These are phyloP conservation scores for Aspergillus cavernicola DNA, from an alignment of 495 filamentous ascomycete species.

Conservation along the genomic window DNA sequence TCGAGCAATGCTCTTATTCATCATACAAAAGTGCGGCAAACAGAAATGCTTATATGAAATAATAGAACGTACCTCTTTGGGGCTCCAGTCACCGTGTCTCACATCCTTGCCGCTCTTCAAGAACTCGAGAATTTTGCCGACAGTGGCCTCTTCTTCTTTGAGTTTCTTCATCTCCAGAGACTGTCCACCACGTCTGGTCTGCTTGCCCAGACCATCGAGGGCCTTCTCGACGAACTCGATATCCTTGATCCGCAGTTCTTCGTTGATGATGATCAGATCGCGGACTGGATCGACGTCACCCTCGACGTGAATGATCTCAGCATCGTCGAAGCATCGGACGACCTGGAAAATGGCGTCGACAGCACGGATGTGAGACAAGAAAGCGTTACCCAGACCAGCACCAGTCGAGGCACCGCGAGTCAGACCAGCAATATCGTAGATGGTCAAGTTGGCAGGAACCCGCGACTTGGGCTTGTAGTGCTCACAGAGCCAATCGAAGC, in stretches of 20 bases:
- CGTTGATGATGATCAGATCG: slow-evolving; percentile 93
- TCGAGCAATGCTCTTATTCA: slow-evolving; percentile 97
- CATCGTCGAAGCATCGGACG: slow-evolving; percentile 97
- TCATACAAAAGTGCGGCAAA: slow-evolving; percentile 55
- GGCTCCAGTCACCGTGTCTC: slow-evolving; percentile 79
- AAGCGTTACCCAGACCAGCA: slow-evolving; percentile 95
- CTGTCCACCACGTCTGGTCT: slow-evolving; percentile 90
- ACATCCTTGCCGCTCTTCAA: slow-evolving; percentile 89
- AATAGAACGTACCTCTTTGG: slow-evolving; percentile 82
- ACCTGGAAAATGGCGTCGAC: slow-evolving; percentile 99
- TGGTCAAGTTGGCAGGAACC: slow-evolving; percentile 94
- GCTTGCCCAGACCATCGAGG: slow-evolving; percentile 82
- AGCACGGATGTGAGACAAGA: slow-evolving; percentile 97
- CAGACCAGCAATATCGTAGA: slow-evolving; percentile 98
- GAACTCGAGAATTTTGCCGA: slow-evolving; percentile 79
- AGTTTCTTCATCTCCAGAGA: slow-evolving; percentile 97
- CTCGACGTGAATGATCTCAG: slow-evolving; percentile 99
- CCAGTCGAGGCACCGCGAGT: slow-evolving; percentile 96
- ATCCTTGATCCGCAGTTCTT: slow-evolving; percentile 96
- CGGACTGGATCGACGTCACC: slow-evolving; percentile 94
- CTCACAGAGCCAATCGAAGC: slow-evolving; percentile 91
- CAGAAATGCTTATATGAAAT: slow-evolving; percentile 9
- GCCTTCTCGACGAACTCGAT: slow-evolving; percentile 98
- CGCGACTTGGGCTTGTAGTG: slow-evolving; percentile 96
- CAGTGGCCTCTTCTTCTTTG: slow-evolving; percentile 88